Conservation (phyloP, 1,284 basidiomycete species). For the Taiwanofungus camphoratus region DNA sequence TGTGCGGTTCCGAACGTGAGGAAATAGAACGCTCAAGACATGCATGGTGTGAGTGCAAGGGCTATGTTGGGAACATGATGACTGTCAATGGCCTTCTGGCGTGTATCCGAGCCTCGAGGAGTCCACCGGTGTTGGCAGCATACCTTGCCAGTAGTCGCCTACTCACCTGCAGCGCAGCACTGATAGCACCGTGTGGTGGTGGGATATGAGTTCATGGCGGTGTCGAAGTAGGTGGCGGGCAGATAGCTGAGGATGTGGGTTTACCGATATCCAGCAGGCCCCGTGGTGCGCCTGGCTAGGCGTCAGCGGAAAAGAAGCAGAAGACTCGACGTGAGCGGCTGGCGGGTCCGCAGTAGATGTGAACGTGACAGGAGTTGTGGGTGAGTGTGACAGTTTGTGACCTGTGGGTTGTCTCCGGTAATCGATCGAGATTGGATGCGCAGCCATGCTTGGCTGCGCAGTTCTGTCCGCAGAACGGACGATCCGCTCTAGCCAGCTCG, state of each 20-base stretch:
- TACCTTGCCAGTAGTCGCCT: too few relatives aligned
- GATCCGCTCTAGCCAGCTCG: constrained; percentile 3
- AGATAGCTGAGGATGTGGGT: not conserved
- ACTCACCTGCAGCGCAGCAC: too few relatives aligned
- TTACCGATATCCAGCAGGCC: not conserved
- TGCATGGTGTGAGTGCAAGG: too few relatives aligned
- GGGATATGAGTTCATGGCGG: not conserved
- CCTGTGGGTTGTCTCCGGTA: constrained; percentile 1
- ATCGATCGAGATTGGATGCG: constrained; percentile 8
- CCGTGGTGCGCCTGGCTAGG: not conserved
- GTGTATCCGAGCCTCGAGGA: not conserved
- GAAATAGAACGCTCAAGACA: too few relatives aligned
- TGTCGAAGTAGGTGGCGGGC: not conserved
- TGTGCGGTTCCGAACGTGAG: too few relatives aligned
- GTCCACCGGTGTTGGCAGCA: not conserved
- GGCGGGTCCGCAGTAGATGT: not conserved
- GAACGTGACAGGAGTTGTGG: not conserved
- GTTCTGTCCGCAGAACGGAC: constrained; percentile 9
- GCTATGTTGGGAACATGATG: too few relatives aligned
- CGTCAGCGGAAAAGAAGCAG: not conserved
- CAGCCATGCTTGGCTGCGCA: constrained; percentile 8
- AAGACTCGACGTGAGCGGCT: not conserved
- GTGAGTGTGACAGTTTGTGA: not conserved
- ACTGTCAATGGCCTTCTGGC: not conserved
- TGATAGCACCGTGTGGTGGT: too few relatives aligned